A percentile compares a stretch with the other conserved stretches of the same genome.
These are phyloP conservation scores for Acer negundo DNA, from an alignment of 345 rosid genomes.

Conservation along the genomic window DNA sequence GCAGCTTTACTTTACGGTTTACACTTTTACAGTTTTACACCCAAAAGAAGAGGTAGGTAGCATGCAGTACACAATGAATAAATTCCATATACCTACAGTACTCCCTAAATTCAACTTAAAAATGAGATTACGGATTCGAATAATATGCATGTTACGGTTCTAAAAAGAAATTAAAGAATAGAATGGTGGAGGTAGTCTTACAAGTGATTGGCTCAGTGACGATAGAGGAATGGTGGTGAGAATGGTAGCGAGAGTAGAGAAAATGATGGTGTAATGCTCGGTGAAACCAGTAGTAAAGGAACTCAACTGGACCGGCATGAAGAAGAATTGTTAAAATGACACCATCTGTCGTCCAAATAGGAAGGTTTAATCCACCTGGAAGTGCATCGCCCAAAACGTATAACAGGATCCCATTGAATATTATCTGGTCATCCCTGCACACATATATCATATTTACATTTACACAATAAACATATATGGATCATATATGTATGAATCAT, in stretches of 20 bases:
- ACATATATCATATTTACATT: too few relatives aligned
- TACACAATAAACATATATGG: too few relatives aligned
- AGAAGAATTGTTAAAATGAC: conserved; percentile 41
- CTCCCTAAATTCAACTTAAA: too few relatives aligned
- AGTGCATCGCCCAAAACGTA: conserved; percentile 25
- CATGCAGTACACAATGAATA: too few relatives aligned
- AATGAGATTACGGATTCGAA: too few relatives aligned
- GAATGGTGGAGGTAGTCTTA: conserved; percentile 18
- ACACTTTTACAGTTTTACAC: too few relatives aligned
- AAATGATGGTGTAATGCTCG: conserved; percentile 76
- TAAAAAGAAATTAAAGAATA: too few relatives aligned
- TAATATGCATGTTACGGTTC: too few relatives aligned
- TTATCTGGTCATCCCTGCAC: conserved; percentile 76
- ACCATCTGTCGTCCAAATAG: conserved; percentile 67
- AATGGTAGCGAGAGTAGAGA: conserved; percentile 86
- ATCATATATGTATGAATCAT: too few relatives aligned
- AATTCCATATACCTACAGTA: too few relatives aligned
- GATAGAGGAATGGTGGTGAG: conserved; percentile 90
- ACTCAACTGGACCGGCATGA: conserved; percentile 83
- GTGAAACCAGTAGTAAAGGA: conserved; percentile 83
- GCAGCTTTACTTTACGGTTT: neutral
- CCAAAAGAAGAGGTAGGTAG: too few relatives aligned
- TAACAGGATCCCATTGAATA: conserved; percentile 54
- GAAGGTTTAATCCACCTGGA: conserved; percentile 40
- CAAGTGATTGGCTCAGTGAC: conserved; percentile 87